Evolutionary conservation across 306 rosid species (phyloP), one percentile per base, ranked within the genome.

Genomic region (Lathyrus aphaca): DNA sequence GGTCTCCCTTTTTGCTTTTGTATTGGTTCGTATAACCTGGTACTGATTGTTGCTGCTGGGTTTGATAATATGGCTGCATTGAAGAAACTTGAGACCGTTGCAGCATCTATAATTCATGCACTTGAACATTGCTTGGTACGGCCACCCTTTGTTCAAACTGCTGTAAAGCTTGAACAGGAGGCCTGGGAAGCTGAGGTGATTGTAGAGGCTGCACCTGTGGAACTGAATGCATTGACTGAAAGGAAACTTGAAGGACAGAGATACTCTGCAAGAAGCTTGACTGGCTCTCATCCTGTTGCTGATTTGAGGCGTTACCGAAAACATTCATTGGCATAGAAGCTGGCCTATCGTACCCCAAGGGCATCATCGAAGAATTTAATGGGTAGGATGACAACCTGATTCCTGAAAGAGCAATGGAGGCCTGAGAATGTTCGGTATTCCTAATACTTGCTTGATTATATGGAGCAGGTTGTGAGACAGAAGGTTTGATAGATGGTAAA

Each of bases 161-260:
- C 57, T 81, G 90, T 50, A 95, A 85, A 65, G 87, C 81, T 71
- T 82, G 90, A 69, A 79, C 71, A 46, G 99, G 89, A 9, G 95
- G 96, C 88, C 97, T 89, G 18, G 81, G 97, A 77, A 84, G 92
- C 78, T 94, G 97, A 35, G 99, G 92, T n/a, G 95, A 96, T 66
- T 88, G 97, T 2, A 95, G 95, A 65, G 97, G 99, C 87, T 87
- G 99, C 91, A 91, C 73, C 82, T 88, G 97, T 71, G 85, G 57
- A 38, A 86, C 80, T 56, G 91, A 77, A 83, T 91, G 96, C 61
- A 94, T 68, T 21, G 91, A 77, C 73, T 83, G 95, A 74, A 83
- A 63, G 61, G 96, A 82, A 38, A 86, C 72, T 58, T 80, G 85
- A 53, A 94, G 82, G 12, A 74, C 35, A 16, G 96, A 64, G 30